phyloP scores from a whole-genome alignment of 305 asterid genomes.

The Fraxinus sp. region DNA sequence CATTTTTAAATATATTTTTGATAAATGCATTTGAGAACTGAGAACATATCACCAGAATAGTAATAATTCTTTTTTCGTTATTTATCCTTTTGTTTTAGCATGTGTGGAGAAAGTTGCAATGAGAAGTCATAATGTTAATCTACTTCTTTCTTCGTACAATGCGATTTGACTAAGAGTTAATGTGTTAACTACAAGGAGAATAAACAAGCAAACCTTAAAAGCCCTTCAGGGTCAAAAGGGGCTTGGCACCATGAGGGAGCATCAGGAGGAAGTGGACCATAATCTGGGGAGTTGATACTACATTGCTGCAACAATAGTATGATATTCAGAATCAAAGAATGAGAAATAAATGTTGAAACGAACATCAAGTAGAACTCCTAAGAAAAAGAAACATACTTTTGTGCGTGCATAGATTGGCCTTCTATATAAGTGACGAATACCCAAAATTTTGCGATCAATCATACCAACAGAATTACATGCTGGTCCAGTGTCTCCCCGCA shows the following conservation, averaged over 20 bases:
- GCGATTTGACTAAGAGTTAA: not conserved
- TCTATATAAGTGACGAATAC: conserved; percentile 54
- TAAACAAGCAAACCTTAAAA: conserved; percentile 50
- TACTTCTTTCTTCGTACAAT: not conserved
- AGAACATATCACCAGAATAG: not conserved
- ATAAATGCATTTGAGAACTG: not conserved
- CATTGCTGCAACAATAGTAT: conserved; percentile 49
- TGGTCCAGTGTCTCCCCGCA: conserved; percentile 66
- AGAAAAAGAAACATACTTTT: conserved; percentile 28
- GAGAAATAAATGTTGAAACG: not conserved
- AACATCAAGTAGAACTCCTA: not conserved
- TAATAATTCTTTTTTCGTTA: not conserved
- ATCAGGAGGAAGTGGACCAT: conserved; percentile 65
- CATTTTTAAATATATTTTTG: not conserved
- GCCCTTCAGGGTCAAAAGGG: conserved; percentile 78
- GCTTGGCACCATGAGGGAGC: conserved; percentile 80
- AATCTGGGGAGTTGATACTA: conserved; percentile 69
- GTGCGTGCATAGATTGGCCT: conserved; percentile 65
- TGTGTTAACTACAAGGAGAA: conserved; percentile 7
- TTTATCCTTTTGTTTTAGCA: not conserved
- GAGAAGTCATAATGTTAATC: not conserved
- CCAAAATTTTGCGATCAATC: conserved; percentile 63
- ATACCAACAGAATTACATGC: conserved; percentile 76
- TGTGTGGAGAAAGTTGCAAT: not conserved
- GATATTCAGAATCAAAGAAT: conserved; percentile 7